phyloP scores from a whole-genome alignment of 2,329 filamentous ascomycete species.

The Trichoderma cornu-damae region DNA sequence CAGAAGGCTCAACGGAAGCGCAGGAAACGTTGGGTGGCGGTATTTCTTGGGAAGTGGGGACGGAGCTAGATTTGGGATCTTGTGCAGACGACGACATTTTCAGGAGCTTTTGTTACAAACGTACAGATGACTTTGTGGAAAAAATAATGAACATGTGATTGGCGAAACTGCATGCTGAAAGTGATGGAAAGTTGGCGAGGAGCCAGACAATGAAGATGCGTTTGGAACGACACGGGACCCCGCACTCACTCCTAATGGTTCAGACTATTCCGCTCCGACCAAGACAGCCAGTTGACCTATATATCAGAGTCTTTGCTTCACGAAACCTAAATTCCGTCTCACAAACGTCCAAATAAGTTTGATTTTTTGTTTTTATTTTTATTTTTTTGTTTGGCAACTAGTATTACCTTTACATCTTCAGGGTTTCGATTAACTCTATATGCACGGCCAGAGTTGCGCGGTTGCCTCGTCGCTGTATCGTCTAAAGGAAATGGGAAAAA shows the following conservation, averaged over 20 bases:
- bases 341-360: not conserved
- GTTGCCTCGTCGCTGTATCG: not conserved
- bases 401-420: not conserved
- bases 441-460: not conserved
- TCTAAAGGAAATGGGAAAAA: not conserved
- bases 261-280: not conserved
- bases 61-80: not conserved
- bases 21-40: conserved; percentile 40
- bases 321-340: not conserved
- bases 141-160: not conserved
- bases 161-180: not conserved
- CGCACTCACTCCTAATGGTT: not conserved
- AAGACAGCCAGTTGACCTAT: not conserved
- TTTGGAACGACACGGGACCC: not conserved
- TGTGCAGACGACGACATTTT: not conserved
- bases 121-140: not conserved
- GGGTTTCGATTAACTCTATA: not conserved
- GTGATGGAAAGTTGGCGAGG: not conserved
- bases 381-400: too few relatives aligned
- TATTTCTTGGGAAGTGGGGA: conserved; percentile 19
- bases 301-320: not conserved
- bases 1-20: conserved; percentile 35
- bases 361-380: not conserved
- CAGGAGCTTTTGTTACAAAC: accelerated
- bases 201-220: not conserved